Evolutionary conservation across 2,329 filamentous ascomycete species (phyloP), one percentile per base, ranked within the genome.

Genomic region (Raffaelea ambrosiae): DNA sequence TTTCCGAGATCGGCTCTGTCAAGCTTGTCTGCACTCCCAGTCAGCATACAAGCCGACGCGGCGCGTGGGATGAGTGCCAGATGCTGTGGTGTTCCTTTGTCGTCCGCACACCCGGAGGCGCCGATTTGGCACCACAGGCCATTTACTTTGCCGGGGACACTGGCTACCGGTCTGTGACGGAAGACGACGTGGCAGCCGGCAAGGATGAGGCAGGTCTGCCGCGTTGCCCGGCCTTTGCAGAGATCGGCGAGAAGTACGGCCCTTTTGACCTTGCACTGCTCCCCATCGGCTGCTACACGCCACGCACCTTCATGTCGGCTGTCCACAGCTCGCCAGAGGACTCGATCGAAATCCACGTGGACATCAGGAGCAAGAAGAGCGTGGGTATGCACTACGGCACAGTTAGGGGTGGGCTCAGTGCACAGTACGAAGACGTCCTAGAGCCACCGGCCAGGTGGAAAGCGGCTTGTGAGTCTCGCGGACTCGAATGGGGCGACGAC

Each of bases 301-400:
- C 85, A 0, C 73, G 86, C 26, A 66, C 63, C 47, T 63, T 91
- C 54, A 88, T 91, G 72, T 88, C 83, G 41, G 70, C 81, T 21
- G 83, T 94, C 74, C 90, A 97, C 63, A 84, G 86, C 14, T 86
- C 93, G 60, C 91, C 91, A 0, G 84, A 81, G 55, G 91, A 96
- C 62, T 78, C 84, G 0, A 88, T 95, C 23, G 87, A 90, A 57
- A 95, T 97, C 57, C 95, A 95, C 64, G 63, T 72, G 9, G 90
- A 96, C 57, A 94, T 87, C 0, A 76, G 76, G 56, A 95, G 90
- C 68, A 72, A 77, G 59, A 71, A 69, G n/a, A 90, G 88, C 21
- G 73, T 96, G 67, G 90, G 81, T 2, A 95, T 96, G 57, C 90
- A 96, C 60, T 96, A 89, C 88, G 90, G 89, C 2, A 83, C 85